A percentile compares a stretch with the other conserved stretches of the same genome.
These are phyloP conservation scores for Daphne laureola DNA, from an alignment of 441 rosid species.

Conservation along the genomic window DNA sequence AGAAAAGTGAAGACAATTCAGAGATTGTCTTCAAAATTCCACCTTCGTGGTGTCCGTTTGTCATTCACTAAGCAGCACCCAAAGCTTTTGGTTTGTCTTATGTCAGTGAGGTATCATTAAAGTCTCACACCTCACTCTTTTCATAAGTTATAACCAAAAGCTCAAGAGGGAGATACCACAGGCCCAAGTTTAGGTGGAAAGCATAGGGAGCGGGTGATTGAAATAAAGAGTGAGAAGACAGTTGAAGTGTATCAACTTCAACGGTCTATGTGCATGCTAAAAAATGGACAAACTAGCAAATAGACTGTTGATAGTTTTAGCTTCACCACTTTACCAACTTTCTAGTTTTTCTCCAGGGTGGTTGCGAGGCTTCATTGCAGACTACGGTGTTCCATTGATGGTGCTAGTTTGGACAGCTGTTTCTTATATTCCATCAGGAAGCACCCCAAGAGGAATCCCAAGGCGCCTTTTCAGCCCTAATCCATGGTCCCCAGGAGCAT, in stretches of 20 bases:
- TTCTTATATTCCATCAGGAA: constrained; percentile 43
- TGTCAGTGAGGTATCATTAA: too few species aligned
- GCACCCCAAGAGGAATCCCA: constrained; percentile 54
- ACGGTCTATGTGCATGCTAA: neutral
- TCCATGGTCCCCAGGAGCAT: constrained; percentile 70
- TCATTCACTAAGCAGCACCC: too few species aligned
- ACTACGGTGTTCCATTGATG: constrained; percentile 73
- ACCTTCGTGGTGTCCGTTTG: too few species aligned
- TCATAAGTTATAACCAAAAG: too few species aligned
- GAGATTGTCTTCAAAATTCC: too few species aligned
- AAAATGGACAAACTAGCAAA: neutral
- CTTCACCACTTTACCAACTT: neutral
- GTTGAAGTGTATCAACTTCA: neutral
- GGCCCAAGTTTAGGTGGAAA: too few species aligned
- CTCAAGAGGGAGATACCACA: too few species aligned
- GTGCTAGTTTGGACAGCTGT: constrained; percentile 58
- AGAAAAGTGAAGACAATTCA: neutral
- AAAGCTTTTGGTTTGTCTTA: too few species aligned
- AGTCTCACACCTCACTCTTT: too few species aligned
- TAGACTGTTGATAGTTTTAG: constrained; percentile 1
- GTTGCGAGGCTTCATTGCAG: constrained; percentile 55
- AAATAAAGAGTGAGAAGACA: too few species aligned
- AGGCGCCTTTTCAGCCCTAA: constrained; percentile 67
- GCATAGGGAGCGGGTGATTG: too few species aligned
- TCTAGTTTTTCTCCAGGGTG: constrained; percentile 27